Conservation (phyloP, 2,329 filamentous ascomycete genomes). For the Emmonsiellopsis sp. region DNA sequence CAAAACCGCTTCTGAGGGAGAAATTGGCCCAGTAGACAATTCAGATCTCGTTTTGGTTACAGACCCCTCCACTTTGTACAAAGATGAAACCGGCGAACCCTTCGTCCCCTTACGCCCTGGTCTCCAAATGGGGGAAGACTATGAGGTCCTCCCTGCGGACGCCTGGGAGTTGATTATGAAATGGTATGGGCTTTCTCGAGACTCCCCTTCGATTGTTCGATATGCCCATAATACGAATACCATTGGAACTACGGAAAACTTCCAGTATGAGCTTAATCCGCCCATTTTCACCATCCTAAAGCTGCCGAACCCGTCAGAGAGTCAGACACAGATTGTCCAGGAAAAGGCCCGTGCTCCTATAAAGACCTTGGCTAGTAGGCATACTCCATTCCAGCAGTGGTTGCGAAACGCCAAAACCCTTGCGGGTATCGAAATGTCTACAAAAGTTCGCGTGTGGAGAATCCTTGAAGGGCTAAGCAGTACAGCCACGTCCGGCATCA, state of each 20-base stretch:
- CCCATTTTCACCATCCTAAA: conserved; percentile 79
- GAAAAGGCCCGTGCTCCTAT: conserved; percentile 53
- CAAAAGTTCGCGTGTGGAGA: conserved; percentile 70
- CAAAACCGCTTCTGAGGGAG: conserved; percentile 52
- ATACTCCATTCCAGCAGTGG: conserved; percentile 63
- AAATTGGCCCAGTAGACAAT: conserved; percentile 78
- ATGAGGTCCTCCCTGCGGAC: conserved; percentile 64
- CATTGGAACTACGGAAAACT: conserved; percentile 51
- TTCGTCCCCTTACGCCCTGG: conserved; percentile 69
- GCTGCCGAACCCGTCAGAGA: conserved; percentile 51
- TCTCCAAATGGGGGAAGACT: conserved; percentile 55
- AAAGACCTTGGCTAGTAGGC: conserved; percentile 61
- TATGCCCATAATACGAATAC: conserved; percentile 65
- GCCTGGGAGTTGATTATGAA: conserved; percentile 73
- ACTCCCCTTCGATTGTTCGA: conserved; percentile 63
- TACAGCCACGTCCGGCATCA: conserved; percentile 32
- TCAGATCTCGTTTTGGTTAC: conserved; percentile 63
- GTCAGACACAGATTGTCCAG: conserved; percentile 52
- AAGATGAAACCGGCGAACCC: conserved; percentile 36
- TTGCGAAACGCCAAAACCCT: conserved; percentile 62
- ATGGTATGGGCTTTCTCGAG: conserved; percentile 70
- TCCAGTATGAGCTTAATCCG: conserved; percentile 75
- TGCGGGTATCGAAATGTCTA: conserved; percentile 55
- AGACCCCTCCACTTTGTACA: conserved; percentile 31
- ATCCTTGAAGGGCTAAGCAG: conserved; percentile 40